A percentile compares a stretch with the other conserved stretches of the same genome.
These are phyloP conservation scores for Zoysia pacifica DNA, from an alignment of 176 grass and related monocot species.

Conservation along the genomic window DNA sequence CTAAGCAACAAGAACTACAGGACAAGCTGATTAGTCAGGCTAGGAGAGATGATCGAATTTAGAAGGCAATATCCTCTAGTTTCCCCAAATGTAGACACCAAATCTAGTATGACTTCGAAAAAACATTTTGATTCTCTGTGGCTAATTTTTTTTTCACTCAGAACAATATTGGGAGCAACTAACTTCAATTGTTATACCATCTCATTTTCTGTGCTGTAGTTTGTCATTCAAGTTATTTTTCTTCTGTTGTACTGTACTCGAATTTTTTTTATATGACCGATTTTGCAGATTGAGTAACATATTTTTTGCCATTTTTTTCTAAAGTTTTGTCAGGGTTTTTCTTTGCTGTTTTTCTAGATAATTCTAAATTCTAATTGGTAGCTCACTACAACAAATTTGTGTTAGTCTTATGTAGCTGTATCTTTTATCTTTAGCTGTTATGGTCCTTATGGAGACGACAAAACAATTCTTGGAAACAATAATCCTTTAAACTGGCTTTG, in stretches of 20 bases:
- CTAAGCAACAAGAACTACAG: constrained; percentile 60
- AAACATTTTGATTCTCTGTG: not conserved
- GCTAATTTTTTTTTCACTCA: not conserved
- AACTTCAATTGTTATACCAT: not conserved
- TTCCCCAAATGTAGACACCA: constrained; percentile 20
- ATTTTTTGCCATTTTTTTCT: not conserved
- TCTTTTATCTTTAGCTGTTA: no score
- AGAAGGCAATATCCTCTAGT: constrained; percentile 1
- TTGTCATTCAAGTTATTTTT: not conserved
- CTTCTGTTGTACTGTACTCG: not conserved
- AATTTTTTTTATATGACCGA: not conserved
- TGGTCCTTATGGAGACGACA: no score
- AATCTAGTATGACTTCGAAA: not conserved
- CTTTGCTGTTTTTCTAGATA: not conserved
- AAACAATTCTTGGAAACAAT: no score
- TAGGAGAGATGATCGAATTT: constrained; percentile 40
- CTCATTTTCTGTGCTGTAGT: not conserved
- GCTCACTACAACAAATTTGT: not conserved
- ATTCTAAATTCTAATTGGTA: not conserved
- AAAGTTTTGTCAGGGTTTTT: not conserved
- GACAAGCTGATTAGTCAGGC: constrained; percentile 47
- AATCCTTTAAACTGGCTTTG: no score
- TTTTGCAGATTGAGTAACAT: not conserved
- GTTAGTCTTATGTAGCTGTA: not conserved
- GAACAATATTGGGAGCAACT: not conserved